phyloP scores from a whole-genome alignment of 2,329 filamentous ascomycete genomes.

The Aspergillus flavus region DNA sequence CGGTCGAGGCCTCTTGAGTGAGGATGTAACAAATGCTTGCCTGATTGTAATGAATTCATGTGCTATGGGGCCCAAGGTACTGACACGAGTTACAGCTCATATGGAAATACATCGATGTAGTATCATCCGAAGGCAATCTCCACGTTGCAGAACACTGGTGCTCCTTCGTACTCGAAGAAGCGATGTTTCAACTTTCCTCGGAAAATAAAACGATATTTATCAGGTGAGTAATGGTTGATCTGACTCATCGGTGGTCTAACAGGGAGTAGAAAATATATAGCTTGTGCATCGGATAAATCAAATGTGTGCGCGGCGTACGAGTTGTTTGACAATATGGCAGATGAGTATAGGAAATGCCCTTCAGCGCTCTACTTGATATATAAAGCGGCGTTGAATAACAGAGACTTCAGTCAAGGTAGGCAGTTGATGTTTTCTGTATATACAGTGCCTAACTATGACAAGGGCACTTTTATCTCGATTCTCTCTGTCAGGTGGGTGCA shows the following conservation, averaged over 20 bases:
- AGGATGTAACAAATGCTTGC: constrained; percentile 59
- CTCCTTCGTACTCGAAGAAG: constrained; percentile 62
- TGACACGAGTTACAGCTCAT: constrained; percentile 59
- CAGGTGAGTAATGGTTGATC: constrained; percentile 50
- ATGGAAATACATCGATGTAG: constrained; percentile 75
- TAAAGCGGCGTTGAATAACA: constrained; percentile 65
- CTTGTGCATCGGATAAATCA: constrained; percentile 65
- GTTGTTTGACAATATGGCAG: constrained; percentile 62
- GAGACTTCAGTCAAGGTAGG: constrained; percentile 57
- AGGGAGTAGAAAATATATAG: constrained; percentile 66
- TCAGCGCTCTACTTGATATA: constrained; percentile 75
- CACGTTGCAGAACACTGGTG: constrained; percentile 70
- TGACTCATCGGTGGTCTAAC: constrained; percentile 4
- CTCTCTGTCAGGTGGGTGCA: constrained; percentile 56
- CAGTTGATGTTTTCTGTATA: no score
- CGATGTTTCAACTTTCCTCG: constrained; percentile 66
- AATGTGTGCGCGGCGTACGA: constrained; percentile 58
- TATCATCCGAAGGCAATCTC: constrained; percentile 56
- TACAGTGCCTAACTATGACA: constrained; percentile 48
- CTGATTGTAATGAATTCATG: constrained; percentile 38
- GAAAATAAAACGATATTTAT: constrained; percentile 69
- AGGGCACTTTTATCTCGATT: constrained; percentile 60
- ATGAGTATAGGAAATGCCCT: constrained; percentile 60
- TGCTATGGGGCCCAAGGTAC: not conserved
- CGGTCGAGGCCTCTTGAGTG: constrained; percentile 53